Percentiles rank a stretch among this genome's conserved stretches.
Evolutionary conservation across 768 basidiomycete species (phyloP).

Genomic region (Xerocomellus amylosporus): DNA sequence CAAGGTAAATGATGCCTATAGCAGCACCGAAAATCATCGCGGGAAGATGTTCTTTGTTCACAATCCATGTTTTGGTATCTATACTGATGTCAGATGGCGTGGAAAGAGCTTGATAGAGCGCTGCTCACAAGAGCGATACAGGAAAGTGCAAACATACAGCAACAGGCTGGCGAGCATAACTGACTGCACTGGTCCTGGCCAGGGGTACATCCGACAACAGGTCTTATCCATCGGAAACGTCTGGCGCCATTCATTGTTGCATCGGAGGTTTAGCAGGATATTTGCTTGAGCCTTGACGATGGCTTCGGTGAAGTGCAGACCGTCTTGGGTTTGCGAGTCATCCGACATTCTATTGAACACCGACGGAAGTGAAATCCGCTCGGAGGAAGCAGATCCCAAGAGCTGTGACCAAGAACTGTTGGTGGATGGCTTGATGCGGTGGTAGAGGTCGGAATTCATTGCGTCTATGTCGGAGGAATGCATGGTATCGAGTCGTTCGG

Average conservation of each 20-base stretch:
- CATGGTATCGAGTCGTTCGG: constrained; percentile 65
- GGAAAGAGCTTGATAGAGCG: constrained; percentile 2
- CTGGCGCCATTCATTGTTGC: constrained; percentile 69
- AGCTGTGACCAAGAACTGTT: constrained; percentile 32
- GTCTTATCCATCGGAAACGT: constrained; percentile 68
- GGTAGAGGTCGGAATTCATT: constrained; percentile 84
- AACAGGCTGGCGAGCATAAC: constrained; percentile 48
- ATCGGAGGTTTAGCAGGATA: constrained; percentile 74
- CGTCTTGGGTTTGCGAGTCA: constrained; percentile 74
- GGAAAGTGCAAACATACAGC: constrained; percentile 49
- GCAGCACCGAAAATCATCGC: constrained; percentile 63
- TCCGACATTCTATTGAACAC: constrained; percentile 83
- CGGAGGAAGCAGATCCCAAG: constrained; percentile 15
- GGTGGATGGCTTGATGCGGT: constrained; percentile 51
- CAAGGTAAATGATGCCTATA: constrained; percentile 66
- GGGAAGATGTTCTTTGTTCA: constrained; percentile 32
- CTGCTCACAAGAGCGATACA: constrained; percentile 36
- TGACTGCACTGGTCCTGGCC: constrained; percentile 55
- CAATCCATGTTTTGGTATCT: constrained; percentile 20
- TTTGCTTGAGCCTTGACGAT: constrained; percentile 69
- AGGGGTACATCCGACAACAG: constrained; percentile 77
- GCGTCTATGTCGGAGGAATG: constrained; percentile 77
- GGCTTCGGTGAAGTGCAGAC: constrained; percentile 71
- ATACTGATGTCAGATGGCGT: constrained; percentile 10
- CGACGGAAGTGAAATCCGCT: constrained; percentile 58